These are phyloP conservation scores for Neonectria sp. DNA, from an alignment of 2,329 filamentous ascomycete species.

Conservation along the genomic window DNA sequence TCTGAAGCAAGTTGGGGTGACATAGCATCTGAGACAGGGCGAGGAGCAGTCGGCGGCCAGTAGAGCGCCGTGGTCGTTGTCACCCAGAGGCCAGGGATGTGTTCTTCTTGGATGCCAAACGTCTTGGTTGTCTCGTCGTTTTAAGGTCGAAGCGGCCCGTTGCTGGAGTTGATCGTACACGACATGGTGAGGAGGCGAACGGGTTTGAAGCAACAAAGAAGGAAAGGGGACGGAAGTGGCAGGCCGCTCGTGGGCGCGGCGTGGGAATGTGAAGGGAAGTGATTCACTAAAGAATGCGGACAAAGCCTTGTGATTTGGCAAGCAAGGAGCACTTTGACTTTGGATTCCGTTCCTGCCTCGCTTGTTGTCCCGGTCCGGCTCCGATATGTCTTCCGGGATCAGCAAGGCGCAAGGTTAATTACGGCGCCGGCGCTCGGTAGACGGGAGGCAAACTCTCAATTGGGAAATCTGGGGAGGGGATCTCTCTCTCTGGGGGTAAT, in stretches of 20 bases:
- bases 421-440: conserved; percentile 18
- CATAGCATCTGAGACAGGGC: not conserved
- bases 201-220: too few species aligned
- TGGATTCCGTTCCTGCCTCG: conserved; percentile 44
- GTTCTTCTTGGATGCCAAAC: not conserved
- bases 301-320: not conserved
- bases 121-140: not conserved
- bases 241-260: conserved; percentile 2
- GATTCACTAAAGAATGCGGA: not conserved
- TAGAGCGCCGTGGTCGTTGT: not conserved
- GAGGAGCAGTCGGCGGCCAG: not conserved
- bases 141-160: not conserved
- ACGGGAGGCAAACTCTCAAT: not conserved
- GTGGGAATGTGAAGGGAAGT: not conserved
- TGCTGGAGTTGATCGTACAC: not conserved
- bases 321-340: conserved; percentile 41
- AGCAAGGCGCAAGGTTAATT: conserved; percentile 35
- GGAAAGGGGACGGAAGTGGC: not conserved
- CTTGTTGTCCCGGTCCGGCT: not conserved
- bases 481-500: not conserved
- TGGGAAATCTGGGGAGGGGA: not conserved
- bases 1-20: not conserved
- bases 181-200: not conserved
- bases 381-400: conserved; percentile 26
- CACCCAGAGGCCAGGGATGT: not conserved